Percentiles rank a stretch among this genome's conserved stretches.
Conservation (phyloP, 805 yeast genomes). For the Wickerhamiella domercqiae region DNA sequence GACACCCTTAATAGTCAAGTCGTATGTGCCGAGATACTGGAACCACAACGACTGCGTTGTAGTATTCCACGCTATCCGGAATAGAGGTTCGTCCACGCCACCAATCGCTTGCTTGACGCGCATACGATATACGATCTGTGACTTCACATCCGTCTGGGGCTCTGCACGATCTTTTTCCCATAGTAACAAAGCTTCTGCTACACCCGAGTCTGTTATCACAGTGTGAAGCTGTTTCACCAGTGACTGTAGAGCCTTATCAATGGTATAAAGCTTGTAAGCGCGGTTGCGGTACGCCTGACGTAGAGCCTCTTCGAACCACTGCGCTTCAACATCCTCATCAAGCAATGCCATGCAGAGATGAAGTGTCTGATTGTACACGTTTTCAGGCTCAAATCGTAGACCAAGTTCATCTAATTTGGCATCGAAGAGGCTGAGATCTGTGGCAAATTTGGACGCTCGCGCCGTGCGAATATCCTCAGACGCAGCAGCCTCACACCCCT, state of each 20-base stretch:
- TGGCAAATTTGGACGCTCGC: constrained; percentile 47
- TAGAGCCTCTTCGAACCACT: constrained; percentile 85
- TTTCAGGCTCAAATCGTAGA: constrained; percentile 35
- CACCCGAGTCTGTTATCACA: constrained; percentile 60
- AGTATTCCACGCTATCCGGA: constrained; percentile 62
- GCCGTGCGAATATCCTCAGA: constrained; percentile 48
- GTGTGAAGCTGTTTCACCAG: constrained; percentile 76
- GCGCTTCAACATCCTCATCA: constrained; percentile 84
- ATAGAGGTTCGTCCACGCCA: constrained; percentile 71
- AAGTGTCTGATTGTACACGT: constrained; percentile 57
- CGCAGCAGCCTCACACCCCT: constrained; percentile 52
- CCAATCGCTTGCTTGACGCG: constrained; percentile 64
- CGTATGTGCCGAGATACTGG: constrained; percentile 77
- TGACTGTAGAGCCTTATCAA: constrained; percentile 81
- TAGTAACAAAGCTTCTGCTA: constrained; percentile 63
- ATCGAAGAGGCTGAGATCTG: constrained; percentile 67
- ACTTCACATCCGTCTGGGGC: constrained; percentile 55
- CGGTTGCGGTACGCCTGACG: constrained; percentile 90
- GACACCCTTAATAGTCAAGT: constrained; percentile 63
- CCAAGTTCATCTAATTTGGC: constrained; percentile 73
- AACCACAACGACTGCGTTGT: constrained; percentile 39
- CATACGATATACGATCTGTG: constrained; percentile 82
- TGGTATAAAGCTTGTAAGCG: constrained; percentile 83
- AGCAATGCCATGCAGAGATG: constrained; percentile 58
- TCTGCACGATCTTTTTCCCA: constrained; percentile 68